Evolutionary conservation across 805 yeast species (phyloP).

Genomic region (Nakazawaea pomicola): DNA sequence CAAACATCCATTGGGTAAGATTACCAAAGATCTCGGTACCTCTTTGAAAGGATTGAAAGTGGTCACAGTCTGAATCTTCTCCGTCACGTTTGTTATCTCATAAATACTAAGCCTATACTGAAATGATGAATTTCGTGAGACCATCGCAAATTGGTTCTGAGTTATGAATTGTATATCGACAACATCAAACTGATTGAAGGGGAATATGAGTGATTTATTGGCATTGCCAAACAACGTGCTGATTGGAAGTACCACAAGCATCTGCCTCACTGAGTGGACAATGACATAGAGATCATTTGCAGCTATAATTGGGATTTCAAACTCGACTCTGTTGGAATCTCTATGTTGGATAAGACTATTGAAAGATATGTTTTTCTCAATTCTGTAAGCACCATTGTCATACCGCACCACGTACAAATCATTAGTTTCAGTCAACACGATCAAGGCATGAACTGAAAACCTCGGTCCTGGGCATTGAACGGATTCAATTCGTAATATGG

Average conservation of each 20-base stretch:
- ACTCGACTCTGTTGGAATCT: neutral
- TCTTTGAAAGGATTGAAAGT: conserved; percentile 8
- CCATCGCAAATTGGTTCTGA: neutral
- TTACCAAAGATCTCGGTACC: neutral
- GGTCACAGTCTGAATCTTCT: neutral
- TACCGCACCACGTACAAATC: neutral
- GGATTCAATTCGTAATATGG: neutral
- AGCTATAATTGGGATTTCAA: neutral
- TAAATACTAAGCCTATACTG: neutral
- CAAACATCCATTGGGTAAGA: neutral
- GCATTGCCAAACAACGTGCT: neutral
- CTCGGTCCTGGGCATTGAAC: neutral
- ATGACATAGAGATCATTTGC: neutral
- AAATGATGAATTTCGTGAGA: conserved; percentile 4
- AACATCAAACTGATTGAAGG: neutral
- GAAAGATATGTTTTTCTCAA: too few relatives aligned
- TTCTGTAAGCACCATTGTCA: neutral
- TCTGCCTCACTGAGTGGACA: neutral
- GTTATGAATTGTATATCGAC: neutral
- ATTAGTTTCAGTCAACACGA: neutral
- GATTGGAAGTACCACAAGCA: neutral
- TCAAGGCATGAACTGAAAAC: neutral
- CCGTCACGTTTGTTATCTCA: neutral
- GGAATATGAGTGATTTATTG: neutral
- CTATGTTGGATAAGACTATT: too few relatives aligned